Evolutionary conservation across 2,329 filamentous ascomycete genomes (phyloP), one percentile per base, ranked within the genome.

Genomic region (Microcyclosporella mali): DNA sequence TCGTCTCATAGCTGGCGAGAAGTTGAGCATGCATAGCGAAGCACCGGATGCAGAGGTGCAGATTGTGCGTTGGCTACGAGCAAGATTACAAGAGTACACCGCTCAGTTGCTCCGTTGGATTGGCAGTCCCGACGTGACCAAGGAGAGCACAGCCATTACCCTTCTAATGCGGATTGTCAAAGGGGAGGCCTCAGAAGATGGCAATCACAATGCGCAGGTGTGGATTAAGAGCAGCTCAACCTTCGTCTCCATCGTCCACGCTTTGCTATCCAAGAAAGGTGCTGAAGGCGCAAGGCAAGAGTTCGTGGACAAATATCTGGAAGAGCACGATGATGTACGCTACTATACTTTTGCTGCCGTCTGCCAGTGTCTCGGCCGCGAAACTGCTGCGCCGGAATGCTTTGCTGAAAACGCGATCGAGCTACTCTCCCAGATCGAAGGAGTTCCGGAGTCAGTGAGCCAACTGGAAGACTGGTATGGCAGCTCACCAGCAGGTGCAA

Each of bases 151-250:
- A 12, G 82, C 80, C 9, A 67, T 97, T 56, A 86, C 84, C 1
- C 69, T 95, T 37, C 76, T 82, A 43, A 94, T 95, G 88, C 81
- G 84, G 42, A 66, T 94, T 36, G 69, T 94, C 52, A 92, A 94
- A 69, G 82, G 84, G 38, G 87, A 94, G 60, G 74, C 73, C 42
- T 75, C 75, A 43, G 76, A 75, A 17, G 75, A 79, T 6, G 46
- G 52, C 18, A 53, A 52, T 33, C 53, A 56, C 37, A 51, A 56
- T n/a, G 79, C 82, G 34, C 79, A 81, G 57, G 77, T 71, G 11
- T 94, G 94, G 66, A 83, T 84, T 2, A 77, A 76, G 16, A 68
- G 70, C 1, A 55, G 49, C 12, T 49, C 52, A 9, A 79, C 85
- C 32, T 77, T 95, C 41, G 71, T 72, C 31, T 72, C 77, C 9